A percentile compares a stretch with the other conserved stretches of the same genome.
Conservation (phyloP, 805 yeast genomes). For the Candida insectorum region DNA sequence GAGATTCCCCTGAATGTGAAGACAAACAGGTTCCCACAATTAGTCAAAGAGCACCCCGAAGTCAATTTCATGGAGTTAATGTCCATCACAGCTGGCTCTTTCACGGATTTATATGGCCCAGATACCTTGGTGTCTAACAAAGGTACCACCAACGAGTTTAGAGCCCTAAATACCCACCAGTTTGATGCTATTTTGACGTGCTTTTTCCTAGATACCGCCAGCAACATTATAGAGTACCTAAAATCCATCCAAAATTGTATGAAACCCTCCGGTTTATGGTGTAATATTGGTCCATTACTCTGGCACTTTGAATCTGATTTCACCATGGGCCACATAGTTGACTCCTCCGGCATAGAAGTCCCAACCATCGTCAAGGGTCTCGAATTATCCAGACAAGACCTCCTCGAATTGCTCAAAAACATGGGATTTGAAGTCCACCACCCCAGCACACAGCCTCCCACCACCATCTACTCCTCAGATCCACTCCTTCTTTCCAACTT, state of each 20-base stretch:
- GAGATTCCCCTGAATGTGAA: conserved; percentile 35
- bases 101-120: conserved; percentile 64
- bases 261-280: conserved; percentile 49
- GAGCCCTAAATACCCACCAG: conserved; percentile 31
- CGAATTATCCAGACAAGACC: conserved; percentile 57
- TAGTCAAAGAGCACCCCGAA: conserved; percentile 23
- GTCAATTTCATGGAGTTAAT: conserved; percentile 49
- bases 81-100: conserved; percentile 75
- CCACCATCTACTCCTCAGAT: conserved; percentile 55
- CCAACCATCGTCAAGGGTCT: conserved; percentile 48
- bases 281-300: conserved; percentile 64
- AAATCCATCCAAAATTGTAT: conserved; percentile 46
- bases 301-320: conserved; percentile 68
- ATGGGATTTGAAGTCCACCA: conserved; percentile 47
- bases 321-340: conserved; percentile 17
- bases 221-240: conserved; percentile 56
- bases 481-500: conserved; percentile 48
- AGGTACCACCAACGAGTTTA: conserved; percentile 37
- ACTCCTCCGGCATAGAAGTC: conserved; percentile 21
- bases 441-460: conserved; percentile 25
- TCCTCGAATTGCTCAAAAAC: conserved; percentile 41
- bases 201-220: conserved; percentile 63
- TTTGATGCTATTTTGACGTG: conserved; percentile 52
- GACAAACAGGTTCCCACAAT: conserved; percentile 23
- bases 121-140: conserved; percentile 29